These are phyloP conservation scores for Aspergillus affinis DNA, from an alignment of 495 filamentous ascomycete species.

Conservation along the genomic window DNA sequence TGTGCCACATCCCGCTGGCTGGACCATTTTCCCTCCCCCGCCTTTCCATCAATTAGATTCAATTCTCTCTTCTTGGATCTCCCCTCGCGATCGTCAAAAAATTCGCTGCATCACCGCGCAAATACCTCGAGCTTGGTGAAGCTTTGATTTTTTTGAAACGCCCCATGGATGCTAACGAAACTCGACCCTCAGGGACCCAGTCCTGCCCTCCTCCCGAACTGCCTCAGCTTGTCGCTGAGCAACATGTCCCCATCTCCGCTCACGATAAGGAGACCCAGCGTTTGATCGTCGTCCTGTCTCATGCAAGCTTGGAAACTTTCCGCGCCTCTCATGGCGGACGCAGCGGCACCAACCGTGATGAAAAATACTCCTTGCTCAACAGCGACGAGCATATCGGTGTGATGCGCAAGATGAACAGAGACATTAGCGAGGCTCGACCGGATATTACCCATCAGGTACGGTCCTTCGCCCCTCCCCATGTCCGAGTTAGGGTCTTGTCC, in stretches of 20 bases:
- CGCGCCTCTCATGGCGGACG: conserved; percentile 75
- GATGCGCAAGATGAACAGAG: conserved; percentile 98
- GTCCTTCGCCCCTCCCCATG: conserved; percentile 21
- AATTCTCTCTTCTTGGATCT: not conserved
- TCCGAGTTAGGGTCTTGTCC: not conserved
- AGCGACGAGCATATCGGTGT: conserved; percentile 98
- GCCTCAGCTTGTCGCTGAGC: conserved; percentile 88
- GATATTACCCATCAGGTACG: conserved; percentile 97
- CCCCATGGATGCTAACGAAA: conserved; percentile 25
- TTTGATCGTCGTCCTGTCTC: conserved; percentile 92
- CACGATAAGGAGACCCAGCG: conserved; percentile 87
- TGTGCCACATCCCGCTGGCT: not conserved
- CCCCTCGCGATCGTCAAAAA: not conserved
- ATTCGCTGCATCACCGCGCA: not conserved
- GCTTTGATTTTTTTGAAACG: conserved; percentile 1
- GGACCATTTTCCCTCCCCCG: not conserved
- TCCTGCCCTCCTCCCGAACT: conserved; percentile 89
- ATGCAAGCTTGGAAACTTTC: conserved; percentile 97
- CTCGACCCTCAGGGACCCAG: conserved; percentile 65
- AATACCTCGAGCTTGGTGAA: not conserved
- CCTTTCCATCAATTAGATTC: not conserved
- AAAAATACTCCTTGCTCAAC: conserved; percentile 95
- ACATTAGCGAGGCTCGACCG: conserved; percentile 95
- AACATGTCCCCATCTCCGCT: conserved; percentile 78
- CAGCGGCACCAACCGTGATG: conserved; percentile 68